Percentiles rank a stretch among this genome's conserved stretches.
Evolutionary conservation across 352 stramenopile species (phyloP).

Genomic region (Globisporangium paroecandrum): DNA sequence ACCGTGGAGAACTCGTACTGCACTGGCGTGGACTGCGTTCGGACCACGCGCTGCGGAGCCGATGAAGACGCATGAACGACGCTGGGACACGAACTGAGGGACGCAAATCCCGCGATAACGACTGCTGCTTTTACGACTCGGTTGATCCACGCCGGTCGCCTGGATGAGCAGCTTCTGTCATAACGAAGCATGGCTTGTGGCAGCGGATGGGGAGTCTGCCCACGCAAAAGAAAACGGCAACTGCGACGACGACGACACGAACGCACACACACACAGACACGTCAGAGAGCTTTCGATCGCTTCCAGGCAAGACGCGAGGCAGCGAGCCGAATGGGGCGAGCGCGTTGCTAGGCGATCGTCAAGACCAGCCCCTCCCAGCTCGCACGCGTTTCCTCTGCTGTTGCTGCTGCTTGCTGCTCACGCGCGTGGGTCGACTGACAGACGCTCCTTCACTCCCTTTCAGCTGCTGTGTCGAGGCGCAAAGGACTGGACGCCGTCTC

Average conservation of each 20-base stretch:
- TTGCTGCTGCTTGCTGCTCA: not conserved
- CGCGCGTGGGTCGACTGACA: not conserved
- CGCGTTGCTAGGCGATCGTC: not conserved
- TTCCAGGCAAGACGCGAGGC: not conserved
- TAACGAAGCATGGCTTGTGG: constrained; percentile 8
- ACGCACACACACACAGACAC: constrained; percentile 5
- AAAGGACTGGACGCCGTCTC: not conserved
- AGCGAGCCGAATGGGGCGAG: not conserved
- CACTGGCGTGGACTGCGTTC: constrained; percentile 5
- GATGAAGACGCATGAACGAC: not conserved
- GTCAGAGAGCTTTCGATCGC: not conserved
- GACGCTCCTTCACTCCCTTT: not conserved
- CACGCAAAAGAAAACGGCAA: constrained; percentile 1
- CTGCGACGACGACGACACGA: not conserved
- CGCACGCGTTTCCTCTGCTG: not conserved
- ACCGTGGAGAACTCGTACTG: constrained; percentile 10
- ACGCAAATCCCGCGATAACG: not conserved
- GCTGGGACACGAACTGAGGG: not conserved
- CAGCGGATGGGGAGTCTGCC: not conserved
- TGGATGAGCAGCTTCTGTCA: constrained; percentile 2
- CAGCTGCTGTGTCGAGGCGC: not conserved
- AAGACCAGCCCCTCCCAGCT: not conserved
- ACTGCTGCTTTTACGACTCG: not conserved
- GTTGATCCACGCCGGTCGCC: not conserved
- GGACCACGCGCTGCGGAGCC: constrained; percentile 2